phyloP scores from a whole-genome alignment of 2,329 filamentous ascomycete species.

The Orbilia brochopaga region DNA sequence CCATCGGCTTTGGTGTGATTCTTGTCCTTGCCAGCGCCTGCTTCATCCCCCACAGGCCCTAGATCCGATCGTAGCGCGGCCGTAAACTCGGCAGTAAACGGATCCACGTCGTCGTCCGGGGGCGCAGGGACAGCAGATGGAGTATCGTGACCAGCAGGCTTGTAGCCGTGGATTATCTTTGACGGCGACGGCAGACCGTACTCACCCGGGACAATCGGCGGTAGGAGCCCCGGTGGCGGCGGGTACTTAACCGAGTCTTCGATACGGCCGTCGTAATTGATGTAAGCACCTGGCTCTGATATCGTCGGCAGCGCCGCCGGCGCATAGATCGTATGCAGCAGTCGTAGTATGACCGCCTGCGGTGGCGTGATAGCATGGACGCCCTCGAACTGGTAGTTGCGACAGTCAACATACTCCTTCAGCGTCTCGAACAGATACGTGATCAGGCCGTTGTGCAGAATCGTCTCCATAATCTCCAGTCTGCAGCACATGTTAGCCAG shows the following conservation, averaged over 20 bases:
- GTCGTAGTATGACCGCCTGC: slow-evolving; percentile 40
- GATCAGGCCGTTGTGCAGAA: slow-evolving; percentile 54
- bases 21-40: not conserved
- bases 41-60: slow-evolving; percentile 10
- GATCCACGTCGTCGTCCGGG: slow-evolving; percentile 24
- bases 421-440: slow-evolving; percentile 55
- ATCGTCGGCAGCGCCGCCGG: slow-evolving; percentile 45
- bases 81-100: slow-evolving; percentile 40
- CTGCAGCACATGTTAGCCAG: slow-evolving; percentile 35
- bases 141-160: not conserved
- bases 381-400: slow-evolving; percentile 47
- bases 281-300: slow-evolving; percentile 43
- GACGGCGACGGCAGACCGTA: not conserved
- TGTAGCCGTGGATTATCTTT: not conserved
- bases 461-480: slow-evolving; percentile 54
- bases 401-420: slow-evolving; percentile 53
- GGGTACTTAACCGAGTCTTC: slow-evolving; percentile 36
- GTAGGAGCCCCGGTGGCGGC: slow-evolving; percentile 6
- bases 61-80: slow-evolving; percentile 39
- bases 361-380: slow-evolving; percentile 46
- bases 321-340: slow-evolving; percentile 46
- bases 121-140: not conserved
- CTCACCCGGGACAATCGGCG: slow-evolving; percentile 1
- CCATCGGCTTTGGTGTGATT: not conserved
- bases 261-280: slow-evolving; percentile 40